Conservation (phyloP, 176 grass and related monocot species). For the Bolboschoenus planiculmis region DNA sequence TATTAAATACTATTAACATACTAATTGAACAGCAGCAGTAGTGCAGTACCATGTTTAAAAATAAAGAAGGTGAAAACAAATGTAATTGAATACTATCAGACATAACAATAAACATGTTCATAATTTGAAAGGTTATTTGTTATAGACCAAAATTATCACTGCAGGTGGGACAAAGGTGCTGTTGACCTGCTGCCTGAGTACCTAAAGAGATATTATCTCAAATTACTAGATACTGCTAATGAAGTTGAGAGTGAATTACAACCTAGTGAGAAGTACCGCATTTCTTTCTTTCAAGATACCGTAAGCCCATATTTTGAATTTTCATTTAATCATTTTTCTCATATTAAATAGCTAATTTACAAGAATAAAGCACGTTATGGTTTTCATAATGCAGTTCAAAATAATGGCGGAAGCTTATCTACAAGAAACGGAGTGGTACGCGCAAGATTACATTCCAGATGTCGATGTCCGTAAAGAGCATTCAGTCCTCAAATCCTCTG, state of each 20-base stretch:
- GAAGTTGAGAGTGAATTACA: constrained; percentile 31
- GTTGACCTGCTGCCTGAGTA: constrained; percentile 20
- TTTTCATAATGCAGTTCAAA: constrained; percentile 24
- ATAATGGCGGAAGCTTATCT: background rate
- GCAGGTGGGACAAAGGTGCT: constrained; percentile 29
- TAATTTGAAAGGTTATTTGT: background rate
- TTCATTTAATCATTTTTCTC: no score
- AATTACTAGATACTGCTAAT: background rate
- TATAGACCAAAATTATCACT: no score
- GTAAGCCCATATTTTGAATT: constrained; percentile 1
- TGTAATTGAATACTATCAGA: no score
- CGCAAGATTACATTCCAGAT: background rate
- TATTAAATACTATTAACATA: no score
- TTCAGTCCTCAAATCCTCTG: background rate
- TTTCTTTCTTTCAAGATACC: background rate
- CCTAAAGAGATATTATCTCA: constrained; percentile 10
- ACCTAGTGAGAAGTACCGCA: constrained; percentile 21
- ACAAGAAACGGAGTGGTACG: constrained; percentile 36
- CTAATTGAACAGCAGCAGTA: no score
- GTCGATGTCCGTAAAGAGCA: constrained; percentile 20
- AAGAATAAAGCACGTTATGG: background rate
- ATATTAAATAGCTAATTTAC: background rate
- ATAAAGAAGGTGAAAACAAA: no score
- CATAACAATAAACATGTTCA: no score
- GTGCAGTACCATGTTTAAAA: no score